These are phyloP conservation scores for Dioscorea cayenensis DNA, from an alignment of 116 monocot species.

Conservation along the genomic window DNA sequence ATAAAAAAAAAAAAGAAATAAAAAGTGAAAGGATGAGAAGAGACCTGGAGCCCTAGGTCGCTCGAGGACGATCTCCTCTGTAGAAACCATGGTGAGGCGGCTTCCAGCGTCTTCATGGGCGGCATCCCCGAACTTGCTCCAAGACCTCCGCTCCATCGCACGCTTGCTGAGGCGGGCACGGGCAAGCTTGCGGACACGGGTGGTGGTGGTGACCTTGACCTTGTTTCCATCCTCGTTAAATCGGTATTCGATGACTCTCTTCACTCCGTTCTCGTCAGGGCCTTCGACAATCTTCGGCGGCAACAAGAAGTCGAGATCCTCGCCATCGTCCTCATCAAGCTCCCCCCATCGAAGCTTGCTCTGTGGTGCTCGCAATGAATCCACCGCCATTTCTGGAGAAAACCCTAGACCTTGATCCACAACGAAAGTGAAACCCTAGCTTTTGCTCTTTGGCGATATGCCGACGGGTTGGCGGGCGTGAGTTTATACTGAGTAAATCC, in stretches of 20 bases:
- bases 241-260: slow-evolving; percentile 63
- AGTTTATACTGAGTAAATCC: too few relatives aligned
- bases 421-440: neutral
- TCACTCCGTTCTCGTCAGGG: slow-evolving; percentile 77
- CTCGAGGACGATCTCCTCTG: slow-evolving; percentile 89
- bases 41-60: slow-evolving; percentile 65
- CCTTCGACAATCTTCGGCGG: slow-evolving; percentile 72
- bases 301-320: slow-evolving; percentile 54
- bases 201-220: slow-evolving; percentile 76
- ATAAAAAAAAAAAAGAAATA: neutral
- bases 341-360: slow-evolving; percentile 81
- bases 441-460: neutral
- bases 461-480: too few relatives aligned
- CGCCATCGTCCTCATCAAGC: slow-evolving; percentile 76
- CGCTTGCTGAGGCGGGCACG: slow-evolving; percentile 75
- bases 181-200: slow-evolving; percentile 64
- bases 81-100: slow-evolving; percentile 87
- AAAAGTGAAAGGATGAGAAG: neutral
- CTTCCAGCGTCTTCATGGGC: slow-evolving; percentile 59
- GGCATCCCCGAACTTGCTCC: slow-evolving; percentile 89
- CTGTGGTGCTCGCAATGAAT: slow-evolving; percentile 13
- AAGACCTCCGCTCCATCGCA: slow-evolving; percentile 73
- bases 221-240: slow-evolving; percentile 79
- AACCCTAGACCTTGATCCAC: neutral
- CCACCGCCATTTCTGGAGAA: slow-evolving; percentile 27